Evolutionary conservation across 352 stramenopile species (phyloP).

Genomic region (Phytophthora uliginosa): DNA sequence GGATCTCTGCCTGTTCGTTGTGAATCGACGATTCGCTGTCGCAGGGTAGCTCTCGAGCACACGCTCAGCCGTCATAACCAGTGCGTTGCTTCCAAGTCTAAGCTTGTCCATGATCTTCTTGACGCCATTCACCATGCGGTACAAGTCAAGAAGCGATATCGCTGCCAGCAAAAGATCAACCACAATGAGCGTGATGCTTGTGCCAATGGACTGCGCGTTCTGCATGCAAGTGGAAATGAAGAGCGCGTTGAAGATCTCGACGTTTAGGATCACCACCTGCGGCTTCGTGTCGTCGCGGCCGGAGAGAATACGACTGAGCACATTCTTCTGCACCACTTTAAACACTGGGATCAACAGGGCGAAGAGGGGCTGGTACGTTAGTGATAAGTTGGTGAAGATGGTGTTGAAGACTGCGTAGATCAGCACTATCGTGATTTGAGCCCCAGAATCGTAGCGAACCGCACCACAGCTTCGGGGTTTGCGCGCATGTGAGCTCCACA

Average conservation of each 20-base stretch:
- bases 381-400: constrained; percentile 19
- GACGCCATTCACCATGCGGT: constrained; percentile 21
- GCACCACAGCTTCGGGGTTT: constrained; percentile 23
- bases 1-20: not conserved
- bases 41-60: constrained; percentile 4
- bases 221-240: constrained; percentile 39
- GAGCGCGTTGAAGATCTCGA: constrained; percentile 41
- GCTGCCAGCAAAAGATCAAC: constrained; percentile 26
- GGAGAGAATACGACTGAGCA: constrained; percentile 25
- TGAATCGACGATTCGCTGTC: not conserved
- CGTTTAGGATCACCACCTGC: constrained; percentile 35
- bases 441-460: constrained; percentile 24
- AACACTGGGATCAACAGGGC: constrained; percentile 46
- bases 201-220: constrained; percentile 24
- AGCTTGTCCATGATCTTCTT: constrained; percentile 17
- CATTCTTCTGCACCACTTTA: constrained; percentile 56
- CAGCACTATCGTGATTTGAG: constrained; percentile 13
- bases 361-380: constrained; percentile 38
- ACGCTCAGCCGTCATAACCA: constrained; percentile 16
- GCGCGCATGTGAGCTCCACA: constrained; percentile 23
- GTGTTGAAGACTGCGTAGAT: constrained; percentile 22
- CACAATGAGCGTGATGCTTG: constrained; percentile 26
- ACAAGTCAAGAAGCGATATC: constrained; percentile 26
- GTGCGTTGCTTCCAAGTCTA: not conserved
- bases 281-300: constrained; percentile 29